Evolutionary conservation across 495 filamentous ascomycete genomes (phyloP).

Genomic region (Arthonia radiata): DNA sequence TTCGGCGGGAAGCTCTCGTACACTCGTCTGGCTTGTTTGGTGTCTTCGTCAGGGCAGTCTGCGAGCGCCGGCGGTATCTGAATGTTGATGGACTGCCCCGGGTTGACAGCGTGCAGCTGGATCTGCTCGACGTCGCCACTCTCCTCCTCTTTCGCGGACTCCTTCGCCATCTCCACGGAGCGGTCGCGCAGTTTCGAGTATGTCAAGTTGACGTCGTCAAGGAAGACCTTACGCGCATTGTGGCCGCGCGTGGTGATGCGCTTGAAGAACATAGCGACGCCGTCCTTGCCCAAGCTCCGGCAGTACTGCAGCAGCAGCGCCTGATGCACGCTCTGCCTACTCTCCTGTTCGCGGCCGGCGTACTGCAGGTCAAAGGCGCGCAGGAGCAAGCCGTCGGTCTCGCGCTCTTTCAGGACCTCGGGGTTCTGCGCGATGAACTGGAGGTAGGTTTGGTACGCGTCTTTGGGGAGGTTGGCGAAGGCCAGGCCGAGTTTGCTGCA

Average conservation of each 20-base stretch:
- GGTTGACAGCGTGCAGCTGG: slow-evolving; percentile 87
- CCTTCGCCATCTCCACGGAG: slow-evolving; percentile 45
- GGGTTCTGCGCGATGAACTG: slow-evolving; percentile 55
- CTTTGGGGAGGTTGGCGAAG: slow-evolving; percentile 56
- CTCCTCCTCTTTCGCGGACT: slow-evolving; percentile 27
- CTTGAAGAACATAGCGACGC: slow-evolving; percentile 84
- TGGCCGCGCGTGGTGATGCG: slow-evolving; percentile 75
- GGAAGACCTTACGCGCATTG: slow-evolving; percentile 78
- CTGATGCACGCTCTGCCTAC: slow-evolving; percentile 82
- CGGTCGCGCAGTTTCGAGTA: slow-evolving; percentile 59
- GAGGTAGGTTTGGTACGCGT: slow-evolving; percentile 45
- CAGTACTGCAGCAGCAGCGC: slow-evolving; percentile 86
- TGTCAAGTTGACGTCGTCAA: slow-evolving; percentile 72
- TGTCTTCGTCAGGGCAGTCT: slow-evolving; percentile 17
- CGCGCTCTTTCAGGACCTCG: slow-evolving; percentile 53
- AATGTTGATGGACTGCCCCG: slow-evolving; percentile 81
- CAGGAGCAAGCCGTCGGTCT: slow-evolving; percentile 75
- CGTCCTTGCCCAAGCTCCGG: slow-evolving; percentile 63
- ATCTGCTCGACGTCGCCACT: slow-evolving; percentile 71
- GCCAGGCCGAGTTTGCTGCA: slow-evolving; percentile 48
- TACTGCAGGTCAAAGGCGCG: slow-evolving; percentile 75
- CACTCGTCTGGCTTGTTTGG: slow-evolving; percentile 40
- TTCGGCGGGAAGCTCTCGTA: slow-evolving; percentile 68
- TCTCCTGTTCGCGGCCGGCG: slow-evolving; percentile 45
- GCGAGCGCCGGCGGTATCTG: slow-evolving; percentile 32